Evolutionary conservation across 768 basidiomycete species (phyloP).

Genomic region (Coprinellus aureogranulatus): DNA sequence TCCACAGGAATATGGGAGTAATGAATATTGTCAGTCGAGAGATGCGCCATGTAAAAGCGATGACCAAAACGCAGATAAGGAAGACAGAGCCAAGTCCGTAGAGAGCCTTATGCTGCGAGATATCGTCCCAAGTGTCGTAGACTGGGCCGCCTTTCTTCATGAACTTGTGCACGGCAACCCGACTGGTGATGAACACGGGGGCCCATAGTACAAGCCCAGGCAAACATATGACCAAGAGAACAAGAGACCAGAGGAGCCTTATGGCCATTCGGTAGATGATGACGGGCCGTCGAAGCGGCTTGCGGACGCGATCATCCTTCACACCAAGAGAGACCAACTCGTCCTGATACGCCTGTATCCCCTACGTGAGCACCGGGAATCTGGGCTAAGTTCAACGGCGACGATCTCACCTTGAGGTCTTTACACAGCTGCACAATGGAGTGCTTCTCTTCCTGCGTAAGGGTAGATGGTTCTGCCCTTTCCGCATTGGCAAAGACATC

Average conservation of each 20-base stretch:
- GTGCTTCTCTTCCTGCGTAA: conserved; percentile 20
- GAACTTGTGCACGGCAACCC: conserved; percentile 69
- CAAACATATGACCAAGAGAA: conserved; percentile 62
- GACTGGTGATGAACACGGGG: conserved; percentile 72
- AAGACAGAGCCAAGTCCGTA: conserved; percentile 77
- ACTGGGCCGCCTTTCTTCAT: conserved; percentile 73
- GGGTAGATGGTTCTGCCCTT: conserved; percentile 19
- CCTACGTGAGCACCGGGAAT: not conserved
- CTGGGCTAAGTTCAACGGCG: not conserved
- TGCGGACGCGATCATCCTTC: conserved; percentile 83
- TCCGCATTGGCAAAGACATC: conserved; percentile 64
- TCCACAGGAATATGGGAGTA: conserved; percentile 84
- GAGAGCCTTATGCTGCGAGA: conserved; percentile 84
- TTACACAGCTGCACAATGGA: conserved; percentile 32
- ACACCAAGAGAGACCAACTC: conserved; percentile 63
- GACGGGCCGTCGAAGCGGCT: conserved; percentile 50
- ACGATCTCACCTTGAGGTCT: conserved; percentile 58
- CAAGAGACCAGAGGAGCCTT: conserved; percentile 60
- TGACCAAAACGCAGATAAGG: conserved; percentile 57
- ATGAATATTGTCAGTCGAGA: conserved; percentile 63
- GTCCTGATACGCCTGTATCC: conserved; percentile 67
- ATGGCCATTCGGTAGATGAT: conserved; percentile 65
- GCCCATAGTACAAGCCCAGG: conserved; percentile 82
- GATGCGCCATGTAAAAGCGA: conserved; percentile 60
- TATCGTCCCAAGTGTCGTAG: conserved; percentile 87